Evolutionary conservation across 805 yeast species (phyloP), one percentile per base, ranked within the genome.

Genomic region (Pichia paraexigua): DNA sequence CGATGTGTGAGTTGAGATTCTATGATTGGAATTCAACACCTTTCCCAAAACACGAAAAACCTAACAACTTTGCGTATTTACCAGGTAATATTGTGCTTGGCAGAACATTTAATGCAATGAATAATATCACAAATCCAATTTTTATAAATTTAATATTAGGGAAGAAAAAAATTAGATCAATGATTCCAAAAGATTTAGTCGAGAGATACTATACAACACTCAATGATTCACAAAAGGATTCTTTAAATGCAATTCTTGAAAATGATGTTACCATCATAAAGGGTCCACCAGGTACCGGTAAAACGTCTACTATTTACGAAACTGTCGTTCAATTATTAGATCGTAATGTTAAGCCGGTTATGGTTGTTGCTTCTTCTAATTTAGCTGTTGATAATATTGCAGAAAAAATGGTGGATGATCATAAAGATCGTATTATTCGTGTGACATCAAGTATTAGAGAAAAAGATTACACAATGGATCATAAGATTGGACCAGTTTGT

Each of bases 251-350:
- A 60, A 77, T 95, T 0, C 52, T 90, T 27, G 85, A 85, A 59
- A 79, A 82, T 18, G 62, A 71, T 65, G 46, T 77, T 12, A 65
- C 78, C 0, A 74, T 85, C 8, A 73, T 85, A 8, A 88, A 84
- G 58, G 91, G 91, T 0, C 91, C 90, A 0, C 90, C 90, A 1
- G 91, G 91, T 8, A 82, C 90, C 0, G 90, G 91, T 20, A 84
- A 84, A 61, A 91, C 97, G 0, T 84, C 84, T 50, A 90, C 97
- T 0, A 63, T 91, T 24, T 78, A 89, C 21, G 97, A 91, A 63
- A 71, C 87, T 22, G 81, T 89, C 41, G 77, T 83, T 50, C 97
- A 90, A 64, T 71, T 90, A 45, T 46, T 80, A 45, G 83, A 82
- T 60, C 70, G 81, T 50, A 75, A 73, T 43, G 76, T 77, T 1